Percentiles rank a stretch among this genome's conserved stretches.
phyloP scores from a whole-genome alignment of 176 grass and related monocot genomes.

The Carex scoparia region DNA sequence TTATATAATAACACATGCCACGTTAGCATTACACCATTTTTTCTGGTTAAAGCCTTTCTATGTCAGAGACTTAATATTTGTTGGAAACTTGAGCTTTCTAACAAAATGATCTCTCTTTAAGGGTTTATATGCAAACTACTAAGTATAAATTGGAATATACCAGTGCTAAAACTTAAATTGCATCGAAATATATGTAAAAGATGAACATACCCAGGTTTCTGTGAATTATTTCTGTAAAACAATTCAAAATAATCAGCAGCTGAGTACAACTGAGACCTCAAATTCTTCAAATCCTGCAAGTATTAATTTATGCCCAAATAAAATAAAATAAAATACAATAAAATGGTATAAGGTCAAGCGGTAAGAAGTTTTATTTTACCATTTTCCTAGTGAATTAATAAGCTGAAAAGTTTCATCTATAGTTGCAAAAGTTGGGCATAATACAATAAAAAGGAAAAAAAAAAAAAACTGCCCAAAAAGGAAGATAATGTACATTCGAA shows the following conservation, averaged over 20 bases:
- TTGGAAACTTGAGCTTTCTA: not conserved
- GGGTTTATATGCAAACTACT: not conserved
- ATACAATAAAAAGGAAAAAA: not conserved
- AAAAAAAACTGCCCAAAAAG: not conserved
- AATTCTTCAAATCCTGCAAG: conserved; percentile 90
- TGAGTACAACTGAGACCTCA: conserved; percentile 85
- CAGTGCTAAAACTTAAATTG: not conserved
- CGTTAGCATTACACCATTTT: not conserved
- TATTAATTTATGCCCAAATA: conserved; percentile 28
- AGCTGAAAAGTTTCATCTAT: not conserved
- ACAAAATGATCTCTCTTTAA: not conserved
- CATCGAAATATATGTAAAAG: conserved; percentile 1
- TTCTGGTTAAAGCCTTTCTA: not conserved
- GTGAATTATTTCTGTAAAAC: conserved; percentile 65
- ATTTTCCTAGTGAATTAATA: not conserved
- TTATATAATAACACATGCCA: too few species aligned
- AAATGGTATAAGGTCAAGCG: not conserved
- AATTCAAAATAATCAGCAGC: conserved; percentile 95
- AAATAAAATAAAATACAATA: not conserved
- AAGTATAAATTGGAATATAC: not conserved
- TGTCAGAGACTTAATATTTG: conserved; percentile 3
- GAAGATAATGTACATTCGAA: not conserved
- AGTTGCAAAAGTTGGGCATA: not conserved
- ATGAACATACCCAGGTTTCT: conserved; percentile 60
- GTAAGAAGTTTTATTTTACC: conserved; percentile 1